Evolutionary conservation across 371 early-diverging fungal genomes (phyloP).

Genomic region (Rhizopus sp.): DNA sequence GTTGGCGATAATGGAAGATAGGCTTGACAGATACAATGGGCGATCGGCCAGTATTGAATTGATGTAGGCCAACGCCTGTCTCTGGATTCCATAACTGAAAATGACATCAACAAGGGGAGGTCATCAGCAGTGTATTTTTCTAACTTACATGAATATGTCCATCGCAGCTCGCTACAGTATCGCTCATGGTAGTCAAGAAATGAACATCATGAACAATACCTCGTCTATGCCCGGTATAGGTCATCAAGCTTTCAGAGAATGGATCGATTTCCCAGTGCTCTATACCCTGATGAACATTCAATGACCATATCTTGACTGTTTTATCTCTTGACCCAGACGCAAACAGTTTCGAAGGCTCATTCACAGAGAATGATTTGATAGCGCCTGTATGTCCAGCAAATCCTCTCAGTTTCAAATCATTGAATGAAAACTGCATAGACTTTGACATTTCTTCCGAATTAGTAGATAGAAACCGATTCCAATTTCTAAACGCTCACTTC

Average conservation of each 20-base stretch:
- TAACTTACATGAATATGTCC: constrained; percentile 64
- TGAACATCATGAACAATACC: constrained; percentile 55
- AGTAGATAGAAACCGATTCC: constrained; percentile 69
- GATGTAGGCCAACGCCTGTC: constrained; percentile 56
- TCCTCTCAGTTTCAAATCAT: constrained; percentile 64
- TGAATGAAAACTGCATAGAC: constrained; percentile 69
- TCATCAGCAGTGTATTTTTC: background rate
- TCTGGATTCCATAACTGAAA: constrained; percentile 64
- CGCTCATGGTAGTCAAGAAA: constrained; percentile 52
- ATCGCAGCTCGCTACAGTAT: constrained; percentile 68
- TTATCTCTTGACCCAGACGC: constrained; percentile 69
- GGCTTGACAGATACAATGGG: constrained; percentile 58
- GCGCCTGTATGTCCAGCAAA: constrained; percentile 63
- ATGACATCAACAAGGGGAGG: too few relatives aligned
- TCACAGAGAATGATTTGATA: constrained; percentile 53
- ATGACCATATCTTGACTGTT: constrained; percentile 73
- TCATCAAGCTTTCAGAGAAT: constrained; percentile 58
- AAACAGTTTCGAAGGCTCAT: constrained; percentile 60
- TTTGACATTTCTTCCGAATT: constrained; percentile 76
- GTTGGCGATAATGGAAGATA: constrained; percentile 54
- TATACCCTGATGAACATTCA: constrained; percentile 64
- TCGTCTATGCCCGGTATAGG: constrained; percentile 63
- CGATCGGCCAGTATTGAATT: constrained; percentile 50
- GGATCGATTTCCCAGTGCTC: constrained; percentile 60
- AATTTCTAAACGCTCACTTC: constrained; percentile 45